Evolutionary conservation across 768 basidiomycete species (phyloP), one percentile per base, ranked within the genome.

Genomic region (Pleurotus citrinopileatus): DNA sequence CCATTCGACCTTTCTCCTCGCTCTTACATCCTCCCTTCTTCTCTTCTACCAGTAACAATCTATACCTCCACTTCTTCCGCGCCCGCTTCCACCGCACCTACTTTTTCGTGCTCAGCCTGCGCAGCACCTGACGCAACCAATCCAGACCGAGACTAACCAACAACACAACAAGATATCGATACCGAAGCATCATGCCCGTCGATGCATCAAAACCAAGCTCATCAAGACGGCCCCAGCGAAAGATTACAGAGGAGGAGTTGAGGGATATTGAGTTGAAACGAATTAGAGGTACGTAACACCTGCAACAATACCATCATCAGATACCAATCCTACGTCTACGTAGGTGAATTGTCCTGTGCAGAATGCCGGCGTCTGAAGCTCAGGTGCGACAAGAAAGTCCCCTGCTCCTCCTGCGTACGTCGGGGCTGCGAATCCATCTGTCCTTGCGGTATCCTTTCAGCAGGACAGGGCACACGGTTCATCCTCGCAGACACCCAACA

Each of bases 401-500:
- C 79, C 2, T 81, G 78, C 59, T 65, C 73, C 3, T 79, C 79
- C 1, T 80, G 78, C 60, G 72, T 72, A 36, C 72, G 83, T 38
- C 71, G 83, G 63, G 82, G 82, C 9, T 84, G 83, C 65, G 79
- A 82, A 55, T 80, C 80, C 56, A 86, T 86, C 44, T 86, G 82
- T 65, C 81, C 81, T n/a, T 76, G 77, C 79, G 79, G 79, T 3
- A 76, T 75, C 17, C 62, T 80, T 17, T 77, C 78, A 19, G 77
- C 78, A 17, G 80, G 79, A 0, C 78, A 81, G 58, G 79, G 78
- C 7, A 80, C 78, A 22, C 65, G 79, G 72, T 87, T 84, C 62
- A 82, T 86, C 43, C 73, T 87, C 8, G 84, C 84, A 2, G 83
- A 84, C 52, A 86, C 84, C 1, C 78, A 82, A 38, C 79, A 85